These are phyloP conservation scores for Pythium phragmitis DNA, from an alignment of 352 stramenopile species.

Conservation along the genomic window DNA sequence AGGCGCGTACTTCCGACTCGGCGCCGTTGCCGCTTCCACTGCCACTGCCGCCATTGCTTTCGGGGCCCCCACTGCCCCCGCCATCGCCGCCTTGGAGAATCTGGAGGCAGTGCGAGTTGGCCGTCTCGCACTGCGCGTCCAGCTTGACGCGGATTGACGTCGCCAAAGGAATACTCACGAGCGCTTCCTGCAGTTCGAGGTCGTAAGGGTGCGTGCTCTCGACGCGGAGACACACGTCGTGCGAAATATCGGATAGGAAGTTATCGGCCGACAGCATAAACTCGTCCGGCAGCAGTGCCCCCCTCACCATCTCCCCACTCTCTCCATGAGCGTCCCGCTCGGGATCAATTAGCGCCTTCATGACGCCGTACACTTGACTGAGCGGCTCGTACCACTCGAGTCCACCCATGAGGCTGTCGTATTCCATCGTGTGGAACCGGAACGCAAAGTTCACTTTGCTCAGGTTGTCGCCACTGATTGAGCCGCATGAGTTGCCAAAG, in stretches of 20 bases:
- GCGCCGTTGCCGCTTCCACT: constrained; percentile 34
- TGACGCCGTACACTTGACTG: constrained; percentile 84
- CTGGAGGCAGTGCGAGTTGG: constrained; percentile 85
- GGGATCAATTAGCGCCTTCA: constrained; percentile 77
- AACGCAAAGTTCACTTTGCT: constrained; percentile 71
- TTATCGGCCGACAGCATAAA: constrained; percentile 89
- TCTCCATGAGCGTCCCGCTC: constrained; percentile 24
- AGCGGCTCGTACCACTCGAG: constrained; percentile 89
- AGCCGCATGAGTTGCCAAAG: constrained; percentile 40
- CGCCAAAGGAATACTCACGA: constrained; percentile 80
- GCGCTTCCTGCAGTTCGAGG: constrained; percentile 72
- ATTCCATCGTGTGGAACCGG: constrained; percentile 80
- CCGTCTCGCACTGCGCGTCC: constrained; percentile 71
- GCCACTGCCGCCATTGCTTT: no score
- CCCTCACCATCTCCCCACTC: constrained; percentile 2
- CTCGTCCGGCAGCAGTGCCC: constrained; percentile 59
- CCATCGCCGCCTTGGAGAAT: constrained; percentile 77
- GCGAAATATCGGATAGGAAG: constrained; percentile 82
- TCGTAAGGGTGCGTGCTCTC: constrained; percentile 83
- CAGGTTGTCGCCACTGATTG: constrained; percentile 25
- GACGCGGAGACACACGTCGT: constrained; percentile 80
- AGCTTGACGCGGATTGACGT: constrained; percentile 84
- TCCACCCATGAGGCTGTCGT: constrained; percentile 79
- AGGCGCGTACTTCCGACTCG: constrained; percentile 83
- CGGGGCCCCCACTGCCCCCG: constrained; percentile 28